These are phyloP conservation scores for Triangularia verruculosa DNA, from an alignment of 2,329 filamentous ascomycete genomes.

Conservation along the genomic window DNA sequence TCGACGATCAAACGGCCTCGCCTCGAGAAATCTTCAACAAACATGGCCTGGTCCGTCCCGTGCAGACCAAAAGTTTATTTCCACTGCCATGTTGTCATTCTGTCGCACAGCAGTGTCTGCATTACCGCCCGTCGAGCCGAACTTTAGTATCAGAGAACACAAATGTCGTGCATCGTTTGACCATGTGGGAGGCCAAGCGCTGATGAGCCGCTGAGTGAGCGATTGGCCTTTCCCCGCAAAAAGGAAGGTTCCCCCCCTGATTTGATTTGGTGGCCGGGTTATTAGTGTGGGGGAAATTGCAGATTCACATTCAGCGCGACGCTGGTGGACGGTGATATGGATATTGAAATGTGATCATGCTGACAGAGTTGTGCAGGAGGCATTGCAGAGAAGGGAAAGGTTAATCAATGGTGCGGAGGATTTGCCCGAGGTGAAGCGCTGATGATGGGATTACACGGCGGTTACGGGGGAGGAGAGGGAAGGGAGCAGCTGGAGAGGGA, in stretches of 20 bases:
- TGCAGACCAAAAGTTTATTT: not conserved
- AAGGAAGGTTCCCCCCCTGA: not conserved
- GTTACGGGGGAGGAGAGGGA: not conserved
- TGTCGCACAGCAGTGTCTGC: not conserved
- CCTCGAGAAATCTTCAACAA: not conserved
- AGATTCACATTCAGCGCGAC: slow-evolving; percentile 5
- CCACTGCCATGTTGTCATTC: not conserved
- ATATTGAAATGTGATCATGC: not conserved
- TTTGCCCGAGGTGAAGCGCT: not conserved
- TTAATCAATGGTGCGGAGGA: not conserved
- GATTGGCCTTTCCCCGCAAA: slow-evolving; percentile 6
- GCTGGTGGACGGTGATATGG: not conserved
- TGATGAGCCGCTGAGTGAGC: not conserved
- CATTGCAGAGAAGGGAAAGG: no score
- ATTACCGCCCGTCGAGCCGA: not conserved
- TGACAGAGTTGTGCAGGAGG: not conserved
- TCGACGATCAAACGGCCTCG: slow-evolving; percentile 19
- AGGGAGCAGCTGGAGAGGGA: not conserved
- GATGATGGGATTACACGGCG: not conserved
- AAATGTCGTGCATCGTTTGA: not conserved
- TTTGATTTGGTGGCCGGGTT: not conserved
- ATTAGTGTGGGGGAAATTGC: not conserved
- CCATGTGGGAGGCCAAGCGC: not conserved
- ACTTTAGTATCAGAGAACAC: no score
- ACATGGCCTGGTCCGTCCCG: not conserved